Base-by-base conservation (phyloP, 768 basidiomycete species). In the Mrakia frigida region DNA sequence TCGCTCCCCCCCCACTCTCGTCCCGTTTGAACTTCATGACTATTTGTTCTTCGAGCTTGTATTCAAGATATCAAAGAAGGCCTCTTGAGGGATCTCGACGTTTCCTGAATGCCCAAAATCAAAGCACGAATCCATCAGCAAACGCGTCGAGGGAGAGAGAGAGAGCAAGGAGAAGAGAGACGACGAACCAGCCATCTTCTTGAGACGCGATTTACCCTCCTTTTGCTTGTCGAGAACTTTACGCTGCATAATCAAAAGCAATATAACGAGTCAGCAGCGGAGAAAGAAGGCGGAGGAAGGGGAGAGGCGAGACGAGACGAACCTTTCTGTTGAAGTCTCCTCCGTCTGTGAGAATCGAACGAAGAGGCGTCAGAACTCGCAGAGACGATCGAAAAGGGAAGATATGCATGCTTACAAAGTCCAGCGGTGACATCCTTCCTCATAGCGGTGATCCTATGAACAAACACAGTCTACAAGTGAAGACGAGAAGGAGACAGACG, bases 301-400 rank as follows among this genome's bases (percentile, higher is more conserved):
- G n/a, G 59, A 14, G 28, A 61, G 46, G 52, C 10, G 60, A 4
- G 39, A 31, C n/a, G 13, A 9, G 46, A 70, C 56, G 9, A n/a
- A 93, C 87, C 83, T 97, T 98, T 76, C 96, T 91, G 82, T 96
- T 93, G 79, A 93, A 92, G 82, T 97, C 93, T 14, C 92, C 91
- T 89, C 59, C 31, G 52, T 71, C 53, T 74, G 63, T 59, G 18
- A 53, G 76, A n/a, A 56, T 10, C 50, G 6, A 72, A 74, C 50
- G 35, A 74, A 76, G 71, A 75, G 75, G 10, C 50, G 31, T 28
- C 35, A 71, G 10, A 25, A 14, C 2, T 39, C 35, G 1, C 1
- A 13, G 37, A 37, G 35, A 14, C 28, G 25, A 56, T 70, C 65
- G 60, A 78, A 16, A 59, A 18, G 21, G 41, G 52, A 35, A 39